Base-by-base conservation (phyloP, 495 filamentous ascomycete genomes). In the Penicillium waksmanii region DNA sequence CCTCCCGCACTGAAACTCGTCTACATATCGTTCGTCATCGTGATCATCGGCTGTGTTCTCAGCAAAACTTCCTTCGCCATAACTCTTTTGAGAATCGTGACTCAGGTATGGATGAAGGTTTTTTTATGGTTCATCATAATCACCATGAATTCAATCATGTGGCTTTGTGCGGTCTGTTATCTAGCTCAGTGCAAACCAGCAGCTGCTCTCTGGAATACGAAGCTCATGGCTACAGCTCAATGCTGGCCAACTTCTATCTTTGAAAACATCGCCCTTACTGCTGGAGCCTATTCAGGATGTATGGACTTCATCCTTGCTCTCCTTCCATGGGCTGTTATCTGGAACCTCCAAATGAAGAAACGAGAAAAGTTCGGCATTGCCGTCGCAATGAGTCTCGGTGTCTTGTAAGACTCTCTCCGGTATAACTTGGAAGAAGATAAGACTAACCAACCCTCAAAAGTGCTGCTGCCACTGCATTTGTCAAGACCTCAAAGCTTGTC, bases 271-370 rank as follows among this genome's bases (percentile, higher is more conserved):
- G 66, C 63, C 10, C 57, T 71, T 2, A 58, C 58, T 0, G 68
- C 63, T 21, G 68, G 42, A 63, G 68, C 68, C 5, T 67, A 70
- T 34, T 70, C 65, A 7, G 68, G 68, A 3, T 52, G 48, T 10
- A 67, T 68, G 63, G 68, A 70, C 46, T 60, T 70, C n/a, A 51
- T 67, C 25, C 61, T 70, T n/a, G 65, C 68, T 13, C 17, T 70
- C 4, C 56, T 67, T 5, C 68, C 68, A 2, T 70, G 68, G 65
- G 46, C 51, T 6, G 48, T 70, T 7, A 17, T 70, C 3, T 70
- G 68, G 68, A 61, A 64, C 2, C 56, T 70, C 5, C 62, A 70
- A 56, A 70, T 70, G 68, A 60, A 58, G 36, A 61, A 53, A 23
- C 61, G 61, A 5, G 68, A 67, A 49, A 68, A 68, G 36, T 44